These are phyloP conservation scores for Phialocephala subalpina DNA, from an alignment of 2,329 filamentous ascomycete species.

Conservation along the genomic window DNA sequence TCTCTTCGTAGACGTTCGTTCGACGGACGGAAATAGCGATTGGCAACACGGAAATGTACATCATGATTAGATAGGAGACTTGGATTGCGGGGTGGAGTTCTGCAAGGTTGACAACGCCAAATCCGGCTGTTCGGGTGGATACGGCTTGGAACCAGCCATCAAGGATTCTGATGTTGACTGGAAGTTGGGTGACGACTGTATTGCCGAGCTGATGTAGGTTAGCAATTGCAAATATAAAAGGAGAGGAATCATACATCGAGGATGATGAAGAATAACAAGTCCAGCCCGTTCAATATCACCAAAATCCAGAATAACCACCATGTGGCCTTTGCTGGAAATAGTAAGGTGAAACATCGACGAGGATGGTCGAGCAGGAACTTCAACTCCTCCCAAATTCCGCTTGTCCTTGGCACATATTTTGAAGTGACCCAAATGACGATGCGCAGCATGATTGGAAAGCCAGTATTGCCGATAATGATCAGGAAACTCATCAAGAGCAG, in stretches of 20 bases:
- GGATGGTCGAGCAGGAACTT: conserved; percentile 93
- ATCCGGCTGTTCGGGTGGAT: conserved; percentile 89
- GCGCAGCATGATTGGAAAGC: conserved; percentile 92
- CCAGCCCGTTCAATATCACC: conserved; percentile 80
- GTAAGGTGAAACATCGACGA: conserved; percentile 91
- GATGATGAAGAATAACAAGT: conserved; percentile 90
- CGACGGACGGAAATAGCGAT: conserved; percentile 94
- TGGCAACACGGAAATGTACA: conserved; percentile 98
- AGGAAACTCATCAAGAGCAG: conserved; percentile 83
- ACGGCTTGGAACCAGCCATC: conserved; percentile 91
- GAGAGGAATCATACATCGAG: conserved; percentile 72
- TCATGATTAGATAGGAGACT: conserved; percentile 96
- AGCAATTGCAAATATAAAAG: conserved; percentile 20
- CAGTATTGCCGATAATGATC: conserved; percentile 94
- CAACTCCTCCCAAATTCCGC: conserved; percentile 86
- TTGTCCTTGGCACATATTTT: conserved; percentile 68
- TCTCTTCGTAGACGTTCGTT: conserved; percentile 97
- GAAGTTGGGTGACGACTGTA: conserved; percentile 70
- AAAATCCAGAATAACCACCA: conserved; percentile 97
- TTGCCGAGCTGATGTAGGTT: conserved; percentile 68
- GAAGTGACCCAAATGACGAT: conserved; percentile 89
- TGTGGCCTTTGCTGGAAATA: conserved; percentile 89
- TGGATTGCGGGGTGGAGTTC: conserved; percentile 89
- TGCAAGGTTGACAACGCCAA: conserved; percentile 80
- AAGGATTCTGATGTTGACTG: conserved; percentile 78